These are phyloP conservation scores for Carex cristatella DNA, from an alignment of 176 grass and related monocot genomes.

Conservation along the genomic window DNA sequence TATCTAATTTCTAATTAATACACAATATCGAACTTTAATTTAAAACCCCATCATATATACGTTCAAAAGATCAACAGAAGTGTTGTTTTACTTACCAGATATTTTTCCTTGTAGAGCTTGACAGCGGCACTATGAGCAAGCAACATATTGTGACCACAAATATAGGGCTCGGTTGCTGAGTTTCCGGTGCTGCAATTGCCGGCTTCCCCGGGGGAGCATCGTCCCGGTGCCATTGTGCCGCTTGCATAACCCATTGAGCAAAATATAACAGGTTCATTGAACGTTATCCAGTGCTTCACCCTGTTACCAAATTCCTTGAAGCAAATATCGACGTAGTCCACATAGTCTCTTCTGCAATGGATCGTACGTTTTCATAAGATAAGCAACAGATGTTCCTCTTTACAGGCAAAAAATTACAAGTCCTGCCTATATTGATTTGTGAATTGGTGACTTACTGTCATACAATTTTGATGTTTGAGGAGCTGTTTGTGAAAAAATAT, in stretches of 20 bases:
- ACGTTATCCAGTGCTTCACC: conserved; percentile 53
- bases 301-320: conserved; percentile 59
- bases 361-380: background rate
- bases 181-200: conserved; percentile 15
- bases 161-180: conserved; percentile 25
- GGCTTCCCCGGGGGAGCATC: conserved; percentile 28
- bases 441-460: background rate
- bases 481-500: no score
- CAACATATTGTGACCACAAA: conserved; percentile 18
- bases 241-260: conserved; percentile 26
- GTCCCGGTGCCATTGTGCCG: conserved; percentile 30
- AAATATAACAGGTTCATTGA: conserved; percentile 49
- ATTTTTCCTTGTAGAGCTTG: conserved; percentile 29
- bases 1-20: background rate
- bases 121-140: conserved; percentile 29
- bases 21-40: background rate
- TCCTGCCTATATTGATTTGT: no score
- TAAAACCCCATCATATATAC: background rate
- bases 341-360: conserved; percentile 35
- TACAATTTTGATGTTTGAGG: background rate
- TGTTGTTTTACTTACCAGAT: conserved; percentile 13
- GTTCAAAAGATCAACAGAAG: background rate
- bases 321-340: conserved; percentile 39
- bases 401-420: background rate
- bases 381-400: background rate